A percentile compares a stretch with the other conserved stretches of the same genome.
Evolutionary conservation across 1,139 yeast species (phyloP).

Genomic region (Blastobotrys capitulatus): DNA sequence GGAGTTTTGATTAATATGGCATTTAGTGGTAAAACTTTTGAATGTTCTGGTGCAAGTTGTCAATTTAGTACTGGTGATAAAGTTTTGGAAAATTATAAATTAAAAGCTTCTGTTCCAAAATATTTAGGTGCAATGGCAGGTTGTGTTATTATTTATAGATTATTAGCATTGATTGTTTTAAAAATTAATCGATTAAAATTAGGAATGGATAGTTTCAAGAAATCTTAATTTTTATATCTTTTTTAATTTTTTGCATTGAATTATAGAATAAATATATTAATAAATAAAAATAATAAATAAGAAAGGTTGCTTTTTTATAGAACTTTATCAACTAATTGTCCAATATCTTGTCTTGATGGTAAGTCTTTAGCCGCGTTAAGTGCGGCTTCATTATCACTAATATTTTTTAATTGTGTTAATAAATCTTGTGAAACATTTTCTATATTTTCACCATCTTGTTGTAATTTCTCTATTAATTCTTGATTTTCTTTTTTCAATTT

Average conservation of each 20-base stretch:
- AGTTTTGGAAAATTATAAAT: conserved; percentile 43
- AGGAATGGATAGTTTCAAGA: conserved; percentile 18
- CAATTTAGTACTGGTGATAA: conserved; percentile 44
- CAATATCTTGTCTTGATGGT: conserved; percentile 9
- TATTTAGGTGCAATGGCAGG: conserved; percentile 35
- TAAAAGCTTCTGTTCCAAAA: conserved; percentile 33
- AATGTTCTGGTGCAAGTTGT: conserved; percentile 40
- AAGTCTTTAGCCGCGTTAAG: conserved; percentile 2
- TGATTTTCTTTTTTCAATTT: conserved; percentile 18
- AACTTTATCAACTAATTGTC: neutral
- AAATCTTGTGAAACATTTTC: conserved; percentile 1
- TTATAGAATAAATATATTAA: neutral
- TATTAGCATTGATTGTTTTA: conserved; percentile 33
- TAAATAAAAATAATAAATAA: neutral
- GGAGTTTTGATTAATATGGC: conserved; percentile 48
- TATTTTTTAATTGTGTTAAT: neutral
- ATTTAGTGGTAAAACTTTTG: conserved; percentile 39
- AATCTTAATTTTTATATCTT: neutral
- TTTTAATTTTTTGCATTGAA: neutral
- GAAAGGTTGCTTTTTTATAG: neutral
- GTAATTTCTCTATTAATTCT: conserved; percentile 11
- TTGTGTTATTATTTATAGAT: conserved; percentile 34
- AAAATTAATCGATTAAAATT: conserved; percentile 26
- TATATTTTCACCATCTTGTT: neutral
- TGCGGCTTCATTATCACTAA: conserved; percentile 5